phyloP scores from a whole-genome alignment of 2,329 filamentous ascomycete genomes.

The Colletotrichum graminicola region DNA sequence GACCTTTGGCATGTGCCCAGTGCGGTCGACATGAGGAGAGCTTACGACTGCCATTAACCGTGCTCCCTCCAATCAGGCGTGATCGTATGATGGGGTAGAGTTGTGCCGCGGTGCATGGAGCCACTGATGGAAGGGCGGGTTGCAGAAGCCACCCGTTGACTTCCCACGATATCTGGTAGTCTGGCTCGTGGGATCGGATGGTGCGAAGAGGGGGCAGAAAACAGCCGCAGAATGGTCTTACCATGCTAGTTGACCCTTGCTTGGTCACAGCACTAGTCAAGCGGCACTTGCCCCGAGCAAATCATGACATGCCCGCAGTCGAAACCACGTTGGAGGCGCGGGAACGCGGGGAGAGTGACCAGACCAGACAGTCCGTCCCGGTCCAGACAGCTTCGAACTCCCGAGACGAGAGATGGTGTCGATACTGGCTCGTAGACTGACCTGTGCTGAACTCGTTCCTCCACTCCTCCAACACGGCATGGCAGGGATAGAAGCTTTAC shows the following conservation, averaged over 20 bases:
- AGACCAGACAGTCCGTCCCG: neutral
- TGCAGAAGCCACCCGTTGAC: slow-evolving; percentile 29
- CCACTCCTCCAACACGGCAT: slow-evolving; percentile 15
- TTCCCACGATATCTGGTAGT: neutral
- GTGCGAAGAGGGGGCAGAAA: slow-evolving; percentile 12
- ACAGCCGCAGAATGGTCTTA: slow-evolving; percentile 8
- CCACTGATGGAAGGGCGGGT: slow-evolving; percentile 18
- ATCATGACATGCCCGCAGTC: slow-evolving; percentile 12
- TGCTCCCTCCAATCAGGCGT: slow-evolving; percentile 28
- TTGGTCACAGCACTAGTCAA: slow-evolving; percentile 4
- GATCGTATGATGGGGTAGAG: slow-evolving; percentile 27
- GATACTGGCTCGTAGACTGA: neutral
- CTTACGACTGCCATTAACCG: slow-evolving; percentile 26
- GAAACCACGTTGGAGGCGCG: slow-evolving; percentile 21
- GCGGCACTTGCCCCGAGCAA: slow-evolving; percentile 26
- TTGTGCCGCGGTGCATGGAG: slow-evolving; percentile 9
- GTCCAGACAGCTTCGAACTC: slow-evolving; percentile 3
- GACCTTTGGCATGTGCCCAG: slow-evolving; percentile 19
- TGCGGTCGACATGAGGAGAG: slow-evolving; percentile 2
- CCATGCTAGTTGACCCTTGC: slow-evolving; percentile 15
- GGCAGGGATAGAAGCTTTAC: slow-evolving; percentile 36
- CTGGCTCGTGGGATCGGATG: neutral
- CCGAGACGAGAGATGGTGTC: slow-evolving; percentile 1
- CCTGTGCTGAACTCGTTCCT: slow-evolving; percentile 10
- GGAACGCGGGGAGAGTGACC: slow-evolving; percentile 33